Conservation (phyloP, 2,329 filamentous ascomycete genomes). For the Pezicula rhizophila region DNA sequence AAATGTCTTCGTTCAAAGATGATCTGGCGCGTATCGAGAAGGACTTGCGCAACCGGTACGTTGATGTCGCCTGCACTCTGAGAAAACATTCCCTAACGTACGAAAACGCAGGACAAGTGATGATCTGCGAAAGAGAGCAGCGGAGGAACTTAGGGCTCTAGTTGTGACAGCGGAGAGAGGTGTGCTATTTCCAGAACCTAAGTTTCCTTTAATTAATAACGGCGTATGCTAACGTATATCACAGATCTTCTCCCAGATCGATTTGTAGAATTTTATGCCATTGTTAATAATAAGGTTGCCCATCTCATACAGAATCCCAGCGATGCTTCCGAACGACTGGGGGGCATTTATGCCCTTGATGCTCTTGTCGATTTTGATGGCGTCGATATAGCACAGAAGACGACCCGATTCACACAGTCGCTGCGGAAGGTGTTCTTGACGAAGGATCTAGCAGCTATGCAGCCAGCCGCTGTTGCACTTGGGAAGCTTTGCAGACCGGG, state of each 20-base stretch:
- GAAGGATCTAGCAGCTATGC: constrained; percentile 86
- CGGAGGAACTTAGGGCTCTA: constrained; percentile 26
- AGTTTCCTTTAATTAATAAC: not conserved
- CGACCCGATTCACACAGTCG: constrained; percentile 87
- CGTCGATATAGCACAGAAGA: constrained; percentile 87
- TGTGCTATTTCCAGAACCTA: constrained; percentile 7
- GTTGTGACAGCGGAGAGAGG: constrained; percentile 28
- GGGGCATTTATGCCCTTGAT: constrained; percentile 87
- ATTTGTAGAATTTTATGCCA: constrained; percentile 66
- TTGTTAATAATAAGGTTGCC: constrained; percentile 60
- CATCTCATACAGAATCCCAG: constrained; percentile 76
- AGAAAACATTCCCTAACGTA: not conserved
- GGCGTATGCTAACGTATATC: not conserved
- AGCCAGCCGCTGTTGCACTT: constrained; percentile 80
- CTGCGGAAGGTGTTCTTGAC: constrained; percentile 82
- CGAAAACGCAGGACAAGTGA: constrained; percentile 20
- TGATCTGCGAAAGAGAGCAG: constrained; percentile 27
- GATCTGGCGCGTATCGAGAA: constrained; percentile 23
- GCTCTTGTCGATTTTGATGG: constrained; percentile 94
- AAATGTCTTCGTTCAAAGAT: constrained; percentile 26
- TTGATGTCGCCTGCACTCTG: not conserved
- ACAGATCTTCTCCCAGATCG: constrained; percentile 73
- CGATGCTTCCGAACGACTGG: constrained; percentile 82
- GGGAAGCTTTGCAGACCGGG: constrained; percentile 89
- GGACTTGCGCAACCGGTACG: constrained; percentile 26